Conservation (phyloP, 73 alveolate genomes). For the Diophrys sp. region DNA sequence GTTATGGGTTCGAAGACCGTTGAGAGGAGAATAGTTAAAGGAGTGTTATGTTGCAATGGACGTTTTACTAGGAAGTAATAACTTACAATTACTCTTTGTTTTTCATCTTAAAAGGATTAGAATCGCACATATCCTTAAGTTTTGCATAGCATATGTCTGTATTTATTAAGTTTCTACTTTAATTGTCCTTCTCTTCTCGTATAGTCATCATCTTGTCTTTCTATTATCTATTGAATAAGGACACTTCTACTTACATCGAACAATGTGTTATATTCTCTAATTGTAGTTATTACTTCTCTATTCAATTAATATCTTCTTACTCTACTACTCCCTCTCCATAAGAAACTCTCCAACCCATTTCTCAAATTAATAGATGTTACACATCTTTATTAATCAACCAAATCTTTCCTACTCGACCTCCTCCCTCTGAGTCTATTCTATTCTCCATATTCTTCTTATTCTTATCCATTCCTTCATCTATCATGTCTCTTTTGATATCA, state of each 20-base stretch:
- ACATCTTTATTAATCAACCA: neutral
- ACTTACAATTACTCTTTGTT: neutral
- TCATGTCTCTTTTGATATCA: conserved; percentile 33
- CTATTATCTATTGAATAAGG: neutral
- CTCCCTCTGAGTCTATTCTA: neutral
- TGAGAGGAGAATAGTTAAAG: neutral
- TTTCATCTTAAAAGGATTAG: neutral
- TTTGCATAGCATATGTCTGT: neutral
- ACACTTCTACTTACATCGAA: no score
- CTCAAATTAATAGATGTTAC: neutral
- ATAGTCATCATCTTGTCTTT: neutral
- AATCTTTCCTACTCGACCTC: no score
- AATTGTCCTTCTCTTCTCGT: neutral
- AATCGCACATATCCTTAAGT: neutral
- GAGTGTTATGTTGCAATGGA: neutral
- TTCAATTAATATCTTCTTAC: neutral
- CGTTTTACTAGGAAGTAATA: neutral
- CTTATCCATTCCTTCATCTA: conserved; percentile 59
- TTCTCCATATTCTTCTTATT: conserved; percentile 34
- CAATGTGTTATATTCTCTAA: neutral
- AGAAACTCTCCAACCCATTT: neutral
- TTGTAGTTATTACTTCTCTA: no score
- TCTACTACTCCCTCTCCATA: neutral
- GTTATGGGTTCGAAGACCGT: neutral
- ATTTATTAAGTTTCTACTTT: no score